Base-by-base conservation (phyloP, 805 yeast genomes). In the Metschnikowia similis region DNA sequence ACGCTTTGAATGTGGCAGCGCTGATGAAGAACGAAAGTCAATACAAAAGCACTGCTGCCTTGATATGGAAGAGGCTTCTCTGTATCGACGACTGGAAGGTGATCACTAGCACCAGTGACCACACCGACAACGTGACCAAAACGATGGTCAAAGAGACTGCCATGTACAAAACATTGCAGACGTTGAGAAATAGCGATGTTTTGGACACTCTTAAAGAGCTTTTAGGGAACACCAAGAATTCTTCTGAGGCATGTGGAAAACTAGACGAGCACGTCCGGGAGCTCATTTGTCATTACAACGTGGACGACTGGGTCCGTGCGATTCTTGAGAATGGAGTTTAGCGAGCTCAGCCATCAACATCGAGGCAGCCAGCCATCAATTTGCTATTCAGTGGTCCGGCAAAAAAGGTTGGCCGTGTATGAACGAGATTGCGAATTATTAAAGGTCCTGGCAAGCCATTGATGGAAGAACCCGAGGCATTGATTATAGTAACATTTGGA, bases 31-130 rank as follows among this genome's bases (percentile, higher is more conserved):
- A 67, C 50, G 72, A 69, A 26, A 41, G 45, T 13, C 32, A 48
- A 7, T 66, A 55, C 46, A 59, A 56, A 37, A 52, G 55, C 29
- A 60, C 63, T 30, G 53, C 65, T 8, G 56, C 57, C 38, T 49
- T 59, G 8, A 65, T 84, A 0, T 86, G 91, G 89, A 73, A 79
- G 55, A 70, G 90, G 53, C 70, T 85, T 41, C 65, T 87, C 17
- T 21, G 66, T 70, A 42, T 64, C 57, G 86, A 84, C 54, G 73
- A 80, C 54, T 81, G 87, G 85, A 52, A 61, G 6, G 59, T 64
- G 16, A 63, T 80, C 11, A 61, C 65, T 6, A 51, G 63, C 32
- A 59, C 69, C 6, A 66, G 72, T 48, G 66, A 63, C 44, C 67
- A 73, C 45, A 64, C 75, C 2, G 79, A 75, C 44, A 79, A 75